phyloP scores from a whole-genome alignment of 257 asterid genomes.

The Penstemon barbatus region DNA sequence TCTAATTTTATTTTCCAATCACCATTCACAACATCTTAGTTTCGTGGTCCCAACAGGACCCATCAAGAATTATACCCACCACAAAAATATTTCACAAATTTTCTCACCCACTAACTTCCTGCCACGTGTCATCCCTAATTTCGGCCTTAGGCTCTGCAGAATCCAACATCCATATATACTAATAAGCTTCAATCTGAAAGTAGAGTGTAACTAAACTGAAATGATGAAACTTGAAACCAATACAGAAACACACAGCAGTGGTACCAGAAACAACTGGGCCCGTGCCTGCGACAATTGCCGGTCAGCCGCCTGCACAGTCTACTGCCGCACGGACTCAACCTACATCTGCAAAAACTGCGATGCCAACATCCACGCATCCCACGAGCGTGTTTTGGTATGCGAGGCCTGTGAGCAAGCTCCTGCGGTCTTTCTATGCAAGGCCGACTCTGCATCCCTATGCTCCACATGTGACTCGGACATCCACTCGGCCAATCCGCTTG shows the following conservation, averaged over 20 bases:
- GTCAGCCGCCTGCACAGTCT: constrained; percentile 46
- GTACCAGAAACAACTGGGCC: constrained; percentile 36
- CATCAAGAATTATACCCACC: constrained; percentile 43
- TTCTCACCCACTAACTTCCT: constrained; percentile 39
- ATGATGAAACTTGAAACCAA: constrained; percentile 25
- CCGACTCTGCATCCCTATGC: constrained; percentile 68
- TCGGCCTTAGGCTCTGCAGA: constrained; percentile 18
- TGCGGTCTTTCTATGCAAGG: constrained; percentile 58
- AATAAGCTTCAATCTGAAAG: neutral
- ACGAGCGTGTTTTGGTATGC: constrained; percentile 49
- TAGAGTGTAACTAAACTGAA: neutral
- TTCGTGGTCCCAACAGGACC: neutral
- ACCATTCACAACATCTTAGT: constrained; percentile 1
- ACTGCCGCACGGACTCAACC: constrained; percentile 60
- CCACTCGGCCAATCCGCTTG: constrained; percentile 65
- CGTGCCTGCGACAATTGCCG: constrained; percentile 56
- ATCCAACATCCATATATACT: neutral
- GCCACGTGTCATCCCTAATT: constrained; percentile 50
- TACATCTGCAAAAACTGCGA: constrained; percentile 62
- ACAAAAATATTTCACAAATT: constrained; percentile 39
- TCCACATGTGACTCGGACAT: constrained; percentile 57
- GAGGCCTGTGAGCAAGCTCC: constrained; percentile 66
- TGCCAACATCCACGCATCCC: constrained; percentile 49
- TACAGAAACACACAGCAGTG: neutral
- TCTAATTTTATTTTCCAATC: constrained; percentile 1